Evolutionary conservation across 768 basidiomycete genomes (phyloP).

Genomic region (Boletus insuetus): DNA sequence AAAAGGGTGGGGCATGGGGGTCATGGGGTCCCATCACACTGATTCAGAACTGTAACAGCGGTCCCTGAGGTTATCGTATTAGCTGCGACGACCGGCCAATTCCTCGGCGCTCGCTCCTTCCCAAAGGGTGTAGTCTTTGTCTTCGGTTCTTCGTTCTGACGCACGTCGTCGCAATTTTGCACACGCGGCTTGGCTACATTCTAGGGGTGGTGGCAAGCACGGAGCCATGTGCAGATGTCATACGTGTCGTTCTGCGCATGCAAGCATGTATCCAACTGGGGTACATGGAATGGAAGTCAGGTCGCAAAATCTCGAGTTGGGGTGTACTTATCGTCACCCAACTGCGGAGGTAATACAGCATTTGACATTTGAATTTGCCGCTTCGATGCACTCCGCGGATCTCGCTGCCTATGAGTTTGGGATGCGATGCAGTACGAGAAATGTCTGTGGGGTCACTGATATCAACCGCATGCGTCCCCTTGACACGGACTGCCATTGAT

Average conservation of each 20-base stretch:
- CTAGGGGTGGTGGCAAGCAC: conserved; percentile 2
- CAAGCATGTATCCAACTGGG: conserved; percentile 7
- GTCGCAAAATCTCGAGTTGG: not conserved
- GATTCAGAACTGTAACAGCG: conserved; percentile 4
- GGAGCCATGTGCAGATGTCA: conserved; percentile 3
- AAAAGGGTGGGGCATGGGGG: not conserved
- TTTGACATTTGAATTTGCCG: conserved; percentile 9
- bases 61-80: conserved; percentile 10
- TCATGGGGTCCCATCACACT: conserved; percentile 4
- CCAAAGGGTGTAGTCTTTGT: conserved; percentile 10
- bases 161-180: not conserved
- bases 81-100: not conserved
- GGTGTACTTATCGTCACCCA: not conserved
- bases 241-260: not conserved
- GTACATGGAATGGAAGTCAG: conserved; percentile 17
- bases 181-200: conserved; percentile 7
- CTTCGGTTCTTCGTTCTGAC: not conserved
- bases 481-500: conserved; percentile 9
- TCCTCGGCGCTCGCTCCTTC: conserved; percentile 19
- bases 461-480: not conserved
- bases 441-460: conserved; percentile 6
- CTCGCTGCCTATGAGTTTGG: conserved; percentile 3
- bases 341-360: conserved; percentile 12
- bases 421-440: conserved; percentile 11
- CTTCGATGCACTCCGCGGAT: conserved; percentile 18